Evolutionary conservation across 2,329 filamentous ascomycete genomes (phyloP), one percentile per base, ranked within the genome.

Genomic region (Microcyclosporella mali): DNA sequence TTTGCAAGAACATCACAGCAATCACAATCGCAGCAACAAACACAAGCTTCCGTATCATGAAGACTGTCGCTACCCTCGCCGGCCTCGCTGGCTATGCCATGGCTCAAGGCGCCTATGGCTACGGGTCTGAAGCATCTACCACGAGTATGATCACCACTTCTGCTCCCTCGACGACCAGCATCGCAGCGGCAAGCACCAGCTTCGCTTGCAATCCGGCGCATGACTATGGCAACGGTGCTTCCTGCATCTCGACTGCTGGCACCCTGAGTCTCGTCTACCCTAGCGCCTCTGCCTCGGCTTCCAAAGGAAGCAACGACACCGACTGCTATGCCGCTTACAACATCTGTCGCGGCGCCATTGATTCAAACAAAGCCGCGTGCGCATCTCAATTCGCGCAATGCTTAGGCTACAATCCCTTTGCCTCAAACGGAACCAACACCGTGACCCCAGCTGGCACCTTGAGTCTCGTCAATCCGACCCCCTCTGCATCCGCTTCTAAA

Each of bases 121-220:
- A n/a, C n/a, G n/a, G n/a, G n/a, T n/a, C n/a, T 25, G 21, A 25
- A 25, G 21, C 21, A 4, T 25, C 21, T 9, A 9, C 21, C 9
- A 6, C 21, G 6, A 25, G 6, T 9, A 25, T 9, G 6, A 25
- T 9, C 21, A 25, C 21, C 21, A 25, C 21, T 9, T 25, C 4
- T 25, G 21, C 21, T 25, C 9, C 6, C 9, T 6, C 21, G 21
- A 6, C 30, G 37, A 32, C 30, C n/a, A 12, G 12, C 30, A 32
- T 12, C 32, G 9, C 40, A 21, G 14, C 25, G 2, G 28, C 21
- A 12, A 12, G 21, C 15, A 36, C 40, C 16, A 42, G 33, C n/a
- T 56, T 47, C 33, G 49, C 43, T 6, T 55, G 52, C 39, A 54
- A 53, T 36, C 53, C 53, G 18, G 54, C 49, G 19, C 54, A 50